Percentiles rank a stretch among this genome's conserved stretches.
Conservation (phyloP, 179 eudicot genomes). For the Vitellaria paradoxa region DNA sequence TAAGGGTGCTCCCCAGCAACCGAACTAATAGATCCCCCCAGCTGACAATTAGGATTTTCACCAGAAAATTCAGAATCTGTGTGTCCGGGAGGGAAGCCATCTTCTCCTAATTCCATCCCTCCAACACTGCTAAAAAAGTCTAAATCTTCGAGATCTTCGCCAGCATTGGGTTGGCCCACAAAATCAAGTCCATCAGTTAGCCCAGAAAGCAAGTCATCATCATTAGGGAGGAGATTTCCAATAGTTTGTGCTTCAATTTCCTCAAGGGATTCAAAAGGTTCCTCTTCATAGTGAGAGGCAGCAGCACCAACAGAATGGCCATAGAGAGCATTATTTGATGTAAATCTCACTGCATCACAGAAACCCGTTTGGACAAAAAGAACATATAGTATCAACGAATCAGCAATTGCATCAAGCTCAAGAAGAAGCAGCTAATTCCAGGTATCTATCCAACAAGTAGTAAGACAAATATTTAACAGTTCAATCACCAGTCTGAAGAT, state of each 20-base stretch:
- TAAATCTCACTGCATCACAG: constrained; percentile 50
- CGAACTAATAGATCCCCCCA: constrained; percentile 27
- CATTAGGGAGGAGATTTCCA: constrained; percentile 88
- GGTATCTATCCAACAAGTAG: background rate
- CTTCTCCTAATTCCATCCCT: constrained; percentile 87
- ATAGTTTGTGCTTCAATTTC: constrained; percentile 93
- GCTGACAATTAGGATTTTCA: constrained; percentile 24
- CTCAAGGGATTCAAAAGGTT: constrained; percentile 68
- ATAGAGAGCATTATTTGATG: constrained; percentile 38
- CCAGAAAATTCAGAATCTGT: constrained; percentile 31
- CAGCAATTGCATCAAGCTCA: background rate
- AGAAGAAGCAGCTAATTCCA: constrained; percentile 1
- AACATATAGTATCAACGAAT: background rate
- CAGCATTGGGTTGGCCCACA: constrained; percentile 30
- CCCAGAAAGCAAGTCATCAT: constrained; percentile 80
- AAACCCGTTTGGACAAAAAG: background rate
- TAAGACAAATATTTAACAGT: constrained; percentile 1
- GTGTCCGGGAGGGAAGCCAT: constrained; percentile 35
- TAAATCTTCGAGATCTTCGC: constrained; percentile 60
- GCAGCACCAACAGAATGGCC: constrained; percentile 60
- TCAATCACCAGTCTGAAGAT: background rate
- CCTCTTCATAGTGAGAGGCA: constrained; percentile 53
- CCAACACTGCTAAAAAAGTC: constrained; percentile 79
- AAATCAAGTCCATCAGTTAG: constrained; percentile 60
- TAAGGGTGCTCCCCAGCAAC: constrained; percentile 37